Conservation (phyloP, 345 rosid species). For the Pistacia vera region DNA sequence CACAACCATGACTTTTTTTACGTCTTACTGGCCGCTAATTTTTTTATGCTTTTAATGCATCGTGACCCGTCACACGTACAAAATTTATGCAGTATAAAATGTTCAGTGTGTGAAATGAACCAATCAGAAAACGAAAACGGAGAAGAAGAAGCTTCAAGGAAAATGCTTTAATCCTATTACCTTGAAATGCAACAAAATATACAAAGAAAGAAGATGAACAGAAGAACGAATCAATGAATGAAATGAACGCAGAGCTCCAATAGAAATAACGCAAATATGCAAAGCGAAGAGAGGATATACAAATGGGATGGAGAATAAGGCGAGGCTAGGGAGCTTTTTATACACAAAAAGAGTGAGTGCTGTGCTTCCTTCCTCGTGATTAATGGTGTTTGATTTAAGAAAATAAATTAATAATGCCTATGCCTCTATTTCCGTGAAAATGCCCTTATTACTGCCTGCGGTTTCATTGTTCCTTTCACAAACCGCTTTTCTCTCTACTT, state of each 20-base stretch:
- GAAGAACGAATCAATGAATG: neutral
- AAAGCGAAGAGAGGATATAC: neutral
- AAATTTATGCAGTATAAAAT: neutral
- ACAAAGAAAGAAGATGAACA: neutral
- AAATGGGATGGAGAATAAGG: constrained; percentile 8
- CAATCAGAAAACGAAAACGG: neutral
- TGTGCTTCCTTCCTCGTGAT: neutral
- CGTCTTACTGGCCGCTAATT: neutral
- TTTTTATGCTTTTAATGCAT: neutral
- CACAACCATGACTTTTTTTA: neutral
- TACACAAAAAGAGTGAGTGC: neutral
- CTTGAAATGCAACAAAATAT: neutral
- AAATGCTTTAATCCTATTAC: neutral
- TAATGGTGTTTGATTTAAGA: neutral
- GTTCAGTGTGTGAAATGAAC: neutral
- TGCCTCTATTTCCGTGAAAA: constrained; percentile 20
- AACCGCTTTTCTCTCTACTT: constrained; percentile 32
- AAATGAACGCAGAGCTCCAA: constrained; percentile 9
- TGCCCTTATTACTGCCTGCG: constrained; percentile 25
- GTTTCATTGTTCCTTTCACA: constrained; percentile 34
- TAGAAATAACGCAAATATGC: constrained; percentile 9
- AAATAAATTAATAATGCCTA: neutral
- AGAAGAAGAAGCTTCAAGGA: constrained; percentile 2
- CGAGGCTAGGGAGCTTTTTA: neutral
- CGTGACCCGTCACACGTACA: neutral